Evolutionary conservation across 768 basidiomycete genomes (phyloP), one percentile per base, ranked within the genome.

Genomic region (Kwoniella dendrophila): DNA sequence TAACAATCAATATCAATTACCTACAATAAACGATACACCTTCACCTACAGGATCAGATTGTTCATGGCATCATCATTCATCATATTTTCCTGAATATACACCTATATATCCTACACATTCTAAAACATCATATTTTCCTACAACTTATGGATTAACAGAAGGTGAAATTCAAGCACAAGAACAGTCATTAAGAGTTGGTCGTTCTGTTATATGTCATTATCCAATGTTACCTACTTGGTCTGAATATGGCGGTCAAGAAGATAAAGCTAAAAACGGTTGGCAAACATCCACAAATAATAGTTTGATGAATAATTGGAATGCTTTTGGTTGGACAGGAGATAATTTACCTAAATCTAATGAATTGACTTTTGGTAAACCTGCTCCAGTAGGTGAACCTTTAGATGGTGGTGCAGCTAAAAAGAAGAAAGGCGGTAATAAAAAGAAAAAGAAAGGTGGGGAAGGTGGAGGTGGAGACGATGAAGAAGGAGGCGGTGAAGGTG

Each of bases 21-120:
- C 52, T 27, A 54, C 52, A 2, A 1, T 41, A 7, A 43, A 34
- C 8, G 55, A 44, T 36, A 47, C 44, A 24, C 62, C 65, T 1
- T 47, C 38, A 24, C 59, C 66, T 2, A 50, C 57, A 26, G 52
- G 16, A 22, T 51, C 62, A 27, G 50, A 47, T 29, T 20, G 27
- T 26, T 63, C 70, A 36, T 73, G 72, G 72, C 69, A 73, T 45
- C 72, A 73, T 49, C 72, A 73, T 44, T 36, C 59, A 24, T 66
- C 70, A n/a, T 73, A 73, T 52, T 73, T 67, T 54, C 72, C 70
- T 32, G 63, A 63, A 33, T 74, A 71, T 59, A 63, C 56, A 32
- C 63, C 67, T 40, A 38, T 66, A 55, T 50, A 50, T 54, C 63
- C 64, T 22, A 20, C 54, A 47, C 4, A 32, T 5, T 29, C 54